Evolutionary conservation across 495 filamentous ascomycete species (phyloP), one percentile per base, ranked within the genome.

Genomic region (Echria macrotheca): DNA sequence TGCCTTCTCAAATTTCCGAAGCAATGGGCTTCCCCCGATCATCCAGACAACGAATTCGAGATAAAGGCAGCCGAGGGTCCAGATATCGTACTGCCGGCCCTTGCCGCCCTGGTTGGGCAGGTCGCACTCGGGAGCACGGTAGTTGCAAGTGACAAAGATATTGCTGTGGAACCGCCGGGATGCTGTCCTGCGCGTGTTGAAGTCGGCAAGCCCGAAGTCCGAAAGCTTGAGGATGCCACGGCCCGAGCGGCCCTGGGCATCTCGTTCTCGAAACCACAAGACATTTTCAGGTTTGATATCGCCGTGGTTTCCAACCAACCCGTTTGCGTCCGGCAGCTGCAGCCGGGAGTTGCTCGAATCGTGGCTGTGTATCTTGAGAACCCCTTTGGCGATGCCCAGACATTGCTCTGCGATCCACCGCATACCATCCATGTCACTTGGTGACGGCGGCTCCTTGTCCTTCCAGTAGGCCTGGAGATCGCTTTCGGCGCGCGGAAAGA

Each of bases 1-100:
- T 9, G 17, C 28, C 17, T 35, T 5, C 11, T 11, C 23, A 15
- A 60, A 57, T 3, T 39, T 19, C 1, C 54, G 15, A 5, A 54
- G 1, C 14, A 31, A 18, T 3, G 11, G 12, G 12, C 24, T 15
- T 4, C 57, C 54, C 2, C 55, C 37, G 1, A 60, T 18, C 2
- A 49, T 49, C 63, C 63, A 66, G 12, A 56, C 56, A 12, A 56
- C 23, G 25, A 67, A 60, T 47, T 67, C 61, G 18, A 67, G 54
- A 33, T 58, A 59, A 5, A 67, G 32, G 37, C 63, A 67, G 4
- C 63, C 63, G 6, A 67, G 44, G 9, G 53, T 52, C 61, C 63
- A 67, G 24, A 67, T 60, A 31, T 66, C 63, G 49, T 54, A 66
- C 35, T 47, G 38, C 5, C 37, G 14, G 0, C 44, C 42, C 26